Conservation (phyloP, 345 rosid species). For the Psidium guajava region DNA sequence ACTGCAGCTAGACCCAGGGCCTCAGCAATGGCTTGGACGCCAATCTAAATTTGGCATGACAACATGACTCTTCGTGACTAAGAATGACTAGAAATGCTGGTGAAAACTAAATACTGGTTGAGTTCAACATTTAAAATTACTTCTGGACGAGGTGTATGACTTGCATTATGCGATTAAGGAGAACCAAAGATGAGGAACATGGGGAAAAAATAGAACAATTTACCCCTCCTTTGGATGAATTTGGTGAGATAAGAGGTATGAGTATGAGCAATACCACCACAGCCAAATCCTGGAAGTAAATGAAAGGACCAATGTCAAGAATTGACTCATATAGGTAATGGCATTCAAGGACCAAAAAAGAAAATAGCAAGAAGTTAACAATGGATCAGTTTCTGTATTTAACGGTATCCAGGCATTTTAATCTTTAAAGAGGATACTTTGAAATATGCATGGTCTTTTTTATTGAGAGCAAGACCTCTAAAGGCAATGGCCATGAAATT, state of each 20-base stretch:
- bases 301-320: neutral
- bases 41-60: conserved; percentile 39
- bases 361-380: neutral
- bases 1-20: conserved; percentile 98
- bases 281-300: conserved; percentile 76
- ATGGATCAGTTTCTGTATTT: neutral
- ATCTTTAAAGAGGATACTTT: neutral
- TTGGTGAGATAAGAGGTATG: conserved; percentile 96
- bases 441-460: neutral
- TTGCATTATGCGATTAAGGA: neutral
- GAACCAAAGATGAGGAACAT: neutral
- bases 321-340: neutral
- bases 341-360: neutral
- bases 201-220: conserved; percentile 8
- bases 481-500: neutral
- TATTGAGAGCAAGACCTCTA: neutral
- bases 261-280: conserved; percentile 94
- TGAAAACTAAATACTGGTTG: neutral
- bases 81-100: neutral
- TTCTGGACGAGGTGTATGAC: neutral
- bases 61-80: neutral
- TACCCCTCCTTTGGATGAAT: conserved; percentile 99
- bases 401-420: neutral
- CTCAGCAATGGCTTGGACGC: conserved; percentile 95
- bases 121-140: neutral